phyloP scores from a whole-genome alignment of 768 basidiomycete species.

The Podaxis sp. region DNA sequence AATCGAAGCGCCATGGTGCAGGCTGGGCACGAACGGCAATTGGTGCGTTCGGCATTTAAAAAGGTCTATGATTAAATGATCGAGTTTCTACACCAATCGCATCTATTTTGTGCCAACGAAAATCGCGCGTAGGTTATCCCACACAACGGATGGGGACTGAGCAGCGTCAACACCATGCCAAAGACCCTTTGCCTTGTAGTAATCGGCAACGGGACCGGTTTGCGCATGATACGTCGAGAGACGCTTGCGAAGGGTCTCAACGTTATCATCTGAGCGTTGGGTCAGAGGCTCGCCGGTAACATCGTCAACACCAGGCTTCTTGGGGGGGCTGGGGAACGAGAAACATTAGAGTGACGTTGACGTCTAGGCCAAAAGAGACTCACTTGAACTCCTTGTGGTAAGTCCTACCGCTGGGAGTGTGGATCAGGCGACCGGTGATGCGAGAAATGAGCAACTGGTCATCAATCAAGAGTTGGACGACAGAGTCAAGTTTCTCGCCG shows the following conservation, averaged over 20 bases:
- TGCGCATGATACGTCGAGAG: constrained; percentile 86
- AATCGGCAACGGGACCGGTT: constrained; percentile 93
- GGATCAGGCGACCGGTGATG: constrained; percentile 94
- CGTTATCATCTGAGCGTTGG: constrained; percentile 97
- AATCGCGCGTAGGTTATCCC: constrained; percentile 72
- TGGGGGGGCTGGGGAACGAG: constrained; percentile 72
- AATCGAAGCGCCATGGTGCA: too few relatives aligned
- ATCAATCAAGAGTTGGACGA: constrained; percentile 86
- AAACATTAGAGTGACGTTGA: constrained; percentile 1
- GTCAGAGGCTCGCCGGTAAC: constrained; percentile 93
- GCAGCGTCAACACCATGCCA: constrained; percentile 93
- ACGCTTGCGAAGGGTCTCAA: constrained; percentile 89
- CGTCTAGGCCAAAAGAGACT: constrained; percentile 24
- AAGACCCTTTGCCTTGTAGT: constrained; percentile 89
- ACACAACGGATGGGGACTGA: constrained; percentile 88
- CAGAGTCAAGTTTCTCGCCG: constrained; percentile 88
- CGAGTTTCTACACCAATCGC: constrained; percentile 13
- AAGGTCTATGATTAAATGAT: constrained; percentile 12
- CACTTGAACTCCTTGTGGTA: constrained; percentile 97
- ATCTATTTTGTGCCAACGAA: constrained; percentile 50
- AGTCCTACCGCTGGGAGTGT: constrained; percentile 82
- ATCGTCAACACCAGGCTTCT: constrained; percentile 93
- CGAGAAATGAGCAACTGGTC: constrained; percentile 96
- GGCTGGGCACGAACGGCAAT: background rate
- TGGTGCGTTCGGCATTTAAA: background rate